phyloP scores from a whole-genome alignment of 2,329 filamentous ascomycete genomes.

The Tolypocladium album region DNA sequence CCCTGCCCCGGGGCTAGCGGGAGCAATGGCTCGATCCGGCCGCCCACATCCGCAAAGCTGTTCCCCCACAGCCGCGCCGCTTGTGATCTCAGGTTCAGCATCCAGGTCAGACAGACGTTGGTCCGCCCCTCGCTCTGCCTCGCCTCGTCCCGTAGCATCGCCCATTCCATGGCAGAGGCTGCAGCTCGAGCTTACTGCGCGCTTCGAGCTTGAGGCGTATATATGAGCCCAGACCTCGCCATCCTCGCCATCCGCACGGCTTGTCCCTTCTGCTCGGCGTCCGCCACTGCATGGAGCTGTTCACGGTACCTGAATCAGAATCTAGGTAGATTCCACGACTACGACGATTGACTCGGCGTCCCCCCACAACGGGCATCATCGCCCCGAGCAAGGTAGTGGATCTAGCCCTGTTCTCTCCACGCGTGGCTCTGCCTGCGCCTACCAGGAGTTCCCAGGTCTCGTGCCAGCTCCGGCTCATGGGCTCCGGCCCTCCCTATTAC shows the following conservation, averaged over 20 bases:
- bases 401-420: not conserved
- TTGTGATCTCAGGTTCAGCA: not conserved
- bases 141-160: not conserved
- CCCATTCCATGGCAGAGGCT: not conserved
- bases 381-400: not conserved
- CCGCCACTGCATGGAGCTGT: not conserved
- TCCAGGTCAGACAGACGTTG: not conserved
- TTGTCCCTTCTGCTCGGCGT: not conserved
- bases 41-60: not conserved
- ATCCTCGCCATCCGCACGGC: not conserved
- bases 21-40: not conserved
- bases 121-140: not conserved
- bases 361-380: not conserved
- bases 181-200: not conserved
- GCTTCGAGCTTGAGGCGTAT: not conserved
- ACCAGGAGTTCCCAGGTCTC: not conserved
- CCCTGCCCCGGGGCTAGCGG: not conserved
- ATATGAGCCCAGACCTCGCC: not conserved
- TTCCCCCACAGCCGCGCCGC: not conserved
- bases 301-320: not conserved
- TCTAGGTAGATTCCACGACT: not conserved
- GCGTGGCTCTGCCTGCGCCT: not conserved
- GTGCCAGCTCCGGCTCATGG: not conserved
- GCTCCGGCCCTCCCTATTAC: constrained; percentile 1
- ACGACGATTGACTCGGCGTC: not conserved